Evolutionary conservation across 2,329 filamentous ascomycete genomes (phyloP), one percentile per base, ranked within the genome.

Genomic region (Cadophora gregata): DNA sequence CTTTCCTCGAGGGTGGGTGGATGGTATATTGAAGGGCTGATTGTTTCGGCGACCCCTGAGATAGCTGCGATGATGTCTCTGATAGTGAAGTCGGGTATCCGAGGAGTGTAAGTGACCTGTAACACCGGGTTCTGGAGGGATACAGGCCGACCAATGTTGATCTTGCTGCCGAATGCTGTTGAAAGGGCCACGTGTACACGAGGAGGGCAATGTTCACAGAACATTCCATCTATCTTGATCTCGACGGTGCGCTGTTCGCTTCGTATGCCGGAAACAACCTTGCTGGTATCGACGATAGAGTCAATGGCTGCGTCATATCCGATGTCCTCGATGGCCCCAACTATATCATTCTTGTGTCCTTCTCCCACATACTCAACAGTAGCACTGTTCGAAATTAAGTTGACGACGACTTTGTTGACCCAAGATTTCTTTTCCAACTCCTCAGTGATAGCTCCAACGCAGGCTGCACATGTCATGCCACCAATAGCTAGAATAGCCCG

Each of bases 1-100:
- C 92, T 87, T 74, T 97, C 92, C 78, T 97, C 94, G 4, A 97
- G 84, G 0, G 90, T 93, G 0, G 91, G 92, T 0, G 92, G 90
- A 70, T 95, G 92, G 75, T 93, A 90, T 14, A 97, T 86, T 1
- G 85, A 88, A 0, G 90, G 86, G 29, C 80, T 81, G 68, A 97
- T 90, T 0, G 83, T 85, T 1, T 84, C 80, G 73, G 97, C 90
- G 6, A 86, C 83, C 5, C 84, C 83, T 63, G 87, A 83, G 60
- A 97, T 91, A 1, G 86, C 84, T 14, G 82, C 80, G 14, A 96
- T 81, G 50, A 97, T 92, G 8, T 87, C 85, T 59, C 95, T 87
- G 70, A 97, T 86, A 0, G 92, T 97, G 73, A 97, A 87, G 0
- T 72, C 75, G 0, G 93, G 91, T 3, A 88, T 82, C 1, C 85